Base-by-base conservation (phyloP, 345 rosid genomes). In the Populus deltoides region DNA sequence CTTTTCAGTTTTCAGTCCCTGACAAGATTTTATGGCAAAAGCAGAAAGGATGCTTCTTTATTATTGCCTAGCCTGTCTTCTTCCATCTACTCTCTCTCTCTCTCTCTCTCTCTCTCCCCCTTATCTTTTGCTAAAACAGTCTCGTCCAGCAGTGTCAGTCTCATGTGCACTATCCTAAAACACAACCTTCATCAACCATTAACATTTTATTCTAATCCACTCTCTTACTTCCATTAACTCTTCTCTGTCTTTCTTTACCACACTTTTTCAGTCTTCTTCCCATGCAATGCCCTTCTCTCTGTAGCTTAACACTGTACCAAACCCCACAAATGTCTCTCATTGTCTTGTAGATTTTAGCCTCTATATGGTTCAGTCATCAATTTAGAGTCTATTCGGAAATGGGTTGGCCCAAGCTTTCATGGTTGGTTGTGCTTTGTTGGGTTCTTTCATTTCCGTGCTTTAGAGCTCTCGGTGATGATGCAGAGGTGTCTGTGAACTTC, bases 401-500 rank as follows among this genome's bases (percentile, higher is more conserved):
- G 93, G 87, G 75, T 81, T 84, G 79, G 71, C 78, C 71, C 68
- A 79, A 79, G 81, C 71, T 77, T 71, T 74, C 86, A 72, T 81
- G 88, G 85, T 38, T 77, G 72, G 73, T 80, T 83, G 79, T 86
- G 35, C 85, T 84, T 81, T 84, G 63, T 70, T 89, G 77, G 85
- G 70, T 81, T 75, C 79, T 87, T 72, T 74, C 84, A 24, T 51
- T 84, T 77, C 71, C 77, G 66, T 83, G 81, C 66, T 73, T 74
- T 63, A 75, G 79, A 83, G 86, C 84, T 76, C 82, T 71, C 66
- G 84, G 81, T 72, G 76, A 77, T 72, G 79, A 33, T 82, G 68
- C 87, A 78, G 87, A 81, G 77, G 75, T 84, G 41, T 81, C 88
- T 51, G 85, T 92, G 11, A 87, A 91, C 90, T 88, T 92, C 87